Evolutionary conservation across 2,329 filamentous ascomycete species (phyloP), one percentile per base, ranked within the genome.

Genomic region (Sporothrix humicola): DNA sequence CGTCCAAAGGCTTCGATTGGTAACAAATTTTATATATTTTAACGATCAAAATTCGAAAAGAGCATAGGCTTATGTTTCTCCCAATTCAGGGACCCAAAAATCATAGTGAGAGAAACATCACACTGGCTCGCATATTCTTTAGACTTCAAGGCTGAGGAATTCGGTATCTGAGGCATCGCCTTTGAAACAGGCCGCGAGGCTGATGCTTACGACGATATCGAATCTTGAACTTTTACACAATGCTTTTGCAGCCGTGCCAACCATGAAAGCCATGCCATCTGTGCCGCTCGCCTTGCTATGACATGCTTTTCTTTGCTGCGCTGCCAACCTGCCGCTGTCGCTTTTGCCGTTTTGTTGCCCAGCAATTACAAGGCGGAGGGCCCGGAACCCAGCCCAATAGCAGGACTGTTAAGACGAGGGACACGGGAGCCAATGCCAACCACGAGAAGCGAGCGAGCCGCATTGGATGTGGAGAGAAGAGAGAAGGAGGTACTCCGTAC

Each of bases 231-330:
- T 44, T n/a, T 44, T 2, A 20, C 42, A 48, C 42, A 31, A 31
- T 37, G 52, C 10, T 26, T 66, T 26, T 26, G 61, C 61, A 66
- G 61, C 61, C 42, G 61, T 66, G 61, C 42, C 61, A 65, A 48
- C 61, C 61, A 66, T 66, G 61, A 42, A 42, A 48, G 42, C 61
- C 61, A 48, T 48, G 61, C 58, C 3, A 17, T 12, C 31, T 63
- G 59, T 65, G 59, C 59, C 59, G 59, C 8, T 23, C 37, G 59
- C 42, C 37, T 65, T 65, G 59, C 37, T 63, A 20, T n/a, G 42
- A 23, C 52, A 23, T 56, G n/a, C n/a, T 23, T 37, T 37, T 5
- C 31, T 37, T 37, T 37, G 31, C 31, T 37, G 31, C 31, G 31
- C 31, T 37, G 31, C 7, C 31, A 37, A 37, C 31, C 31, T 56